Percentiles rank a stretch among this genome's conserved stretches.
These are phyloP conservation scores for Yamadazyma mexicana DNA, from an alignment of 1,139 yeast genomes.

Conservation along the genomic window DNA sequence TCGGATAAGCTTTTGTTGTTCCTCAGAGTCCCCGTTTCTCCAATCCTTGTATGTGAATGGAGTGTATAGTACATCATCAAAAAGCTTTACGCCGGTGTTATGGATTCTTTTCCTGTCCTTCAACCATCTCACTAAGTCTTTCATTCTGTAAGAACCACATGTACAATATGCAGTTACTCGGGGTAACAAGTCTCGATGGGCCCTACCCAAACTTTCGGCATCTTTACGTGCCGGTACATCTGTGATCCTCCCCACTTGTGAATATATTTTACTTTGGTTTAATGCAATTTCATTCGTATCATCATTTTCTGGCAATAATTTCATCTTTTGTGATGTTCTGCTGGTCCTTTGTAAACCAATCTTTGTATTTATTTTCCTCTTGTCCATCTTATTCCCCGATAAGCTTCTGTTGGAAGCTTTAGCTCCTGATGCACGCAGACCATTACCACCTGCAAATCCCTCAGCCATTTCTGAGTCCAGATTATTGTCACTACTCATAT, in stretches of 20 bases:
- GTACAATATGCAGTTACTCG: constrained; percentile 96
- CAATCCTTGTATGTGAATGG: constrained; percentile 85
- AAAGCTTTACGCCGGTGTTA: constrained; percentile 79
- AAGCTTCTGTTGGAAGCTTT: no score
- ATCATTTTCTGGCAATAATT: constrained; percentile 68
- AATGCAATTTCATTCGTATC: constrained; percentile 41
- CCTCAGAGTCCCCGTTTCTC: constrained; percentile 48
- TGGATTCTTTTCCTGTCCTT: constrained; percentile 73
- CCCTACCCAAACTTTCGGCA: constrained; percentile 90
- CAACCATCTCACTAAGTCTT: constrained; percentile 81
- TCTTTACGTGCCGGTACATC: constrained; percentile 93
- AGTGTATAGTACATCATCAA: constrained; percentile 92
- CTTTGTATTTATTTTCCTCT: constrained; percentile 22
- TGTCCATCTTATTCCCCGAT: neutral
- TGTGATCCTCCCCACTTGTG: constrained; percentile 80
- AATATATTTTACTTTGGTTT: constrained; percentile 35
- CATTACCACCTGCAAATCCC: neutral
- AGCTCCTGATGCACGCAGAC: neutral
- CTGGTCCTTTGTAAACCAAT: constrained; percentile 87
- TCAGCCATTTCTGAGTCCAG: neutral
- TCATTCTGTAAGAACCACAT: constrained; percentile 87
- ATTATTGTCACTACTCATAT: neutral
- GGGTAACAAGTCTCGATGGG: constrained; percentile 80
- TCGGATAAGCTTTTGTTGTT: constrained; percentile 51
- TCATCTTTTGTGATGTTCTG: constrained; percentile 82